Percentiles rank a stretch among this genome's conserved stretches.
Conservation (phyloP, 1,284 basidiomycete genomes). For the Anthracocystis setariae region DNA sequence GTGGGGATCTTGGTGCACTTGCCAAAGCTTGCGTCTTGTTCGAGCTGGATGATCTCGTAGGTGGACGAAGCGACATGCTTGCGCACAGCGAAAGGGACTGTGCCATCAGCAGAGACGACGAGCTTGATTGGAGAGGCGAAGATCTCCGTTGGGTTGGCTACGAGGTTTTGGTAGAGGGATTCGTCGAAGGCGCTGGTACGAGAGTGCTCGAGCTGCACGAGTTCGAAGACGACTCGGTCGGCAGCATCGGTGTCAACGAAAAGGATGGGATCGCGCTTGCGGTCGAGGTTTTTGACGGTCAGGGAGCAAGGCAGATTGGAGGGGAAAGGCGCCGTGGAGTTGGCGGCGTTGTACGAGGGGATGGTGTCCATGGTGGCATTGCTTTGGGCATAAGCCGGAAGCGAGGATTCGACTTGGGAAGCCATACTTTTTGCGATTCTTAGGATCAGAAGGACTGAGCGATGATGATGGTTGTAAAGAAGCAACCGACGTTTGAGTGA, state of each 20-base stretch:
- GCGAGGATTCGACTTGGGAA: constrained; percentile 8
- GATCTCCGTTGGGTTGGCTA: constrained; percentile 16
- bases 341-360: constrained; percentile 38
- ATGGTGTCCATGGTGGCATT: constrained; percentile 34
- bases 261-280: constrained; percentile 32
- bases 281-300: constrained; percentile 42
- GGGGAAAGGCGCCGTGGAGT: constrained; percentile 30
- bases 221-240: constrained; percentile 31
- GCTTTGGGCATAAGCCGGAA: constrained; percentile 33
- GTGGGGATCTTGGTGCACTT: constrained; percentile 41
- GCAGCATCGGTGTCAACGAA: constrained; percentile 21
- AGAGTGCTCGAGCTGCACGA: constrained; percentile 34
- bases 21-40: constrained; percentile 26
- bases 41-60: constrained; percentile 42
- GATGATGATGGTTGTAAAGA: constrained; percentile 14
- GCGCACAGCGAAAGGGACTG: constrained; percentile 28
- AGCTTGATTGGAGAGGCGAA: constrained; percentile 33
- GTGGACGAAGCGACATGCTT: constrained; percentile 48
- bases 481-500: too few species aligned
- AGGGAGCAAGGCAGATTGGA: constrained; percentile 35
- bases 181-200: constrained; percentile 16
- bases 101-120: constrained; percentile 19
- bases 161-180: constrained; percentile 31
- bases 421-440: constrained; percentile 14
- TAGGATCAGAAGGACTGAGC: background rate